phyloP scores from a whole-genome alignment of 2,329 filamentous ascomycete genomes.

The Colletotrichum sansevieriae region DNA sequence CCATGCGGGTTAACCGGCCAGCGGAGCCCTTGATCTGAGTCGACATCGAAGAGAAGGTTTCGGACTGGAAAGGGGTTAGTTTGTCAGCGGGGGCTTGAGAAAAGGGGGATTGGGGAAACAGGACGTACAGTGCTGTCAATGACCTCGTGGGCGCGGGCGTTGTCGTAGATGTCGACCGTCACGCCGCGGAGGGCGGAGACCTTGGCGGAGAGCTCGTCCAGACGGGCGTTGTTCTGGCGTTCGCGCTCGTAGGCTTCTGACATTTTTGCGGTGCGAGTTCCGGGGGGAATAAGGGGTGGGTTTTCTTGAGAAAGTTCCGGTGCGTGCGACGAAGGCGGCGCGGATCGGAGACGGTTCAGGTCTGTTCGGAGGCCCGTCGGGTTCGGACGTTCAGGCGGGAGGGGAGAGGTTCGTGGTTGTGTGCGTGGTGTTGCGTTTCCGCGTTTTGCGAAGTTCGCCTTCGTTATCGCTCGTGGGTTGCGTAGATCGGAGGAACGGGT shows the following conservation, averaged over 20 bases:
- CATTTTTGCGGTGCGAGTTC: slow-evolving; percentile 60
- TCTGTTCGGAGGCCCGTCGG: not conserved
- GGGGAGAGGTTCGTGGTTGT: not conserved
- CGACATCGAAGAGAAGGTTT: slow-evolving; percentile 91
- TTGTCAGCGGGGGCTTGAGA: not conserved
- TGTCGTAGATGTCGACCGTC: slow-evolving; percentile 98
- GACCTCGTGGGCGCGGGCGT: slow-evolving; percentile 87
- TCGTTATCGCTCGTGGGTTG: not conserved
- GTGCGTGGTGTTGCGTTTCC: not conserved
- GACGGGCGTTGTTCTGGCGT: slow-evolving; percentile 93
- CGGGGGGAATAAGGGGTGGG: too few relatives aligned
- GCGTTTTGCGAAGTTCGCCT: not conserved
- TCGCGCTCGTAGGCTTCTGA: slow-evolving; percentile 84
- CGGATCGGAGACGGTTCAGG: not conserved
- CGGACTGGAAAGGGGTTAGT: slow-evolving; percentile 66
- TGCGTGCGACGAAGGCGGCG: not conserved
- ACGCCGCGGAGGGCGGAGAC: slow-evolving; percentile 92
- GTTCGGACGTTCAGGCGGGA: not conserved
- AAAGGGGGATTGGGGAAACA: slow-evolving; percentile 8
- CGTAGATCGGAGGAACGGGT: not conserved
- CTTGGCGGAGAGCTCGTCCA: slow-evolving; percentile 91
- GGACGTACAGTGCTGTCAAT: slow-evolving; percentile 85
- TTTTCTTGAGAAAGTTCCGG: not conserved
- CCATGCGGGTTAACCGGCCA: slow-evolving; percentile 87
- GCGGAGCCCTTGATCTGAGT: slow-evolving; percentile 88